A percentile compares a stretch with the other conserved stretches of the same genome.
phyloP scores from a whole-genome alignment of 768 basidiomycete species.

The Fomitopsis serialis region DNA sequence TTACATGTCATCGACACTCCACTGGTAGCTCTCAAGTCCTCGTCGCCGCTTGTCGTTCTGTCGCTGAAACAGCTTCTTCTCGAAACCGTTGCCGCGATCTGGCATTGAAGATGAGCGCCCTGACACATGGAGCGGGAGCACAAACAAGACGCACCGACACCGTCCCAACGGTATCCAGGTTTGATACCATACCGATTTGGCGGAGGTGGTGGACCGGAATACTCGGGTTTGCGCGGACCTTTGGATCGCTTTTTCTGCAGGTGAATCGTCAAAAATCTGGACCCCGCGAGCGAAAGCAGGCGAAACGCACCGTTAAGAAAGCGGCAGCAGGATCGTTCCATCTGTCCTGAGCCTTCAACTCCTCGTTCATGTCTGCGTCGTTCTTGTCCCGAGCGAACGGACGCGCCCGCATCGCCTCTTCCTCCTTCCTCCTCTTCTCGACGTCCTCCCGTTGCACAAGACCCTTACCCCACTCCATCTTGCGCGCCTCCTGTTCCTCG shows the following conservation, averaged over 20 bases:
- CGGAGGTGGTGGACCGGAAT: constrained; percentile 80
- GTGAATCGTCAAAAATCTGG: background rate
- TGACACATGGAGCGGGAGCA: background rate
- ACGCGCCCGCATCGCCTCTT: constrained; percentile 60
- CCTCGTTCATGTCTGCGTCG: constrained; percentile 82
- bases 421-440: constrained; percentile 57
- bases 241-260: constrained; percentile 68
- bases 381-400: constrained; percentile 78
- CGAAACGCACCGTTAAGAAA: constrained; percentile 72
- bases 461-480: constrained; percentile 99
- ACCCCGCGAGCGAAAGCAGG: too few relatives aligned
- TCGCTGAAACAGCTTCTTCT: constrained; percentile 86
- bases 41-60: constrained; percentile 70
- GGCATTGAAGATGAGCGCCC: background rate
- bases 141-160: constrained; percentile 65
- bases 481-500: constrained; percentile 82
- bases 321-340: constrained; percentile 99
- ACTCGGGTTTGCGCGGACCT: constrained; percentile 78
- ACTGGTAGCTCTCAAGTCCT: constrained; percentile 70
- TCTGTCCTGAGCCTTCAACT: constrained; percentile 70
- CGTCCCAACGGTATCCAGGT: constrained; percentile 98
- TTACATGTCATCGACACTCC: constrained; percentile 93
- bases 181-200: constrained; percentile 95
- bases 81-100: constrained; percentile 94
- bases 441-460: constrained; percentile 81